phyloP scores from a whole-genome alignment of 129 eudicot genomes.

The Dittrichia graveolens region DNA sequence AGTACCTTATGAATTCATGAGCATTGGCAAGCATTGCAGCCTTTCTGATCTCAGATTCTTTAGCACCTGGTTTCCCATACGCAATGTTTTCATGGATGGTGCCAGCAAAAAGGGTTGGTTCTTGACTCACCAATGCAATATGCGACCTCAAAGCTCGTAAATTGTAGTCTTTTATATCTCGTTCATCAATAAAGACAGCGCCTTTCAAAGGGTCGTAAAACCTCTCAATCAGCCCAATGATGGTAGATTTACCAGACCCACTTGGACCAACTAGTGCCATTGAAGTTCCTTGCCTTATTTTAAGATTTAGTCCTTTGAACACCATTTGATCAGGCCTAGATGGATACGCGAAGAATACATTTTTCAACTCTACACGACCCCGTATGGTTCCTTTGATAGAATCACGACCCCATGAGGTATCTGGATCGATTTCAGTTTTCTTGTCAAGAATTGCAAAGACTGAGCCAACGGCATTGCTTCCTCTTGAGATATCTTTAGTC shows the following conservation, averaged over 20 bases:
- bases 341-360: conserved; percentile 48
- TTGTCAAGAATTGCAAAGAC: conserved; percentile 43
- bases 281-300: conserved; percentile 47
- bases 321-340: conserved; percentile 54
- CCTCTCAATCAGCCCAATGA: conserved; percentile 47
- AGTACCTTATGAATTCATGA: conserved; percentile 53
- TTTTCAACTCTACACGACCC: conserved; percentile 39
- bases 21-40: conserved; percentile 53
- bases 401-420: conserved; percentile 34
- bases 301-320: conserved; percentile 44
- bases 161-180: conserved; percentile 40
- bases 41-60: conserved; percentile 48
- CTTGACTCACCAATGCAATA: conserved; percentile 55
- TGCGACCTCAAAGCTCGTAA: conserved; percentile 44
- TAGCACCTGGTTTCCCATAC: conserved; percentile 43
- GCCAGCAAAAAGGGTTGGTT: conserved; percentile 51
- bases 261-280: conserved; percentile 53
- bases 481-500: conserved; percentile 46
- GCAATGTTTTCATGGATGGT: conserved; percentile 51
- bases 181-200: conserved; percentile 37
- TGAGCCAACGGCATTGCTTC: conserved; percentile 39
- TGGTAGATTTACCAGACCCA: conserved; percentile 55
- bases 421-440: conserved; percentile 42
- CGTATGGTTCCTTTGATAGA: conserved; percentile 23
- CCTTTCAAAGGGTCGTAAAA: conserved; percentile 55